Evolutionary conservation across 352 stramenopile genomes (phyloP).

Genomic region (Phytophthora crassamura): DNA sequence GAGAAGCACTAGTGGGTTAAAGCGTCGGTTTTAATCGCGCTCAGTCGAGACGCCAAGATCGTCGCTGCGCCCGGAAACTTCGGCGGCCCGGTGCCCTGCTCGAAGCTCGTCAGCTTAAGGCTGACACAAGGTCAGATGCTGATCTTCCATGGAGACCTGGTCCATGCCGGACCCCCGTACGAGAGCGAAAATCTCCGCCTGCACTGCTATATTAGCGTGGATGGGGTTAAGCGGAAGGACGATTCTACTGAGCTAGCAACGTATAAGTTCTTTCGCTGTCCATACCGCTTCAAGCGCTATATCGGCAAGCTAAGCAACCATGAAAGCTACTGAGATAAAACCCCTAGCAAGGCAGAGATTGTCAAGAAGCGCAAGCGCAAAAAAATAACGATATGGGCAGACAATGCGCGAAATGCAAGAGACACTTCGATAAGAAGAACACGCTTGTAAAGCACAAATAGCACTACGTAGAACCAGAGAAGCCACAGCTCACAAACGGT

Average conservation of each 20-base stretch:
- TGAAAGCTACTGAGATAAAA: no score
- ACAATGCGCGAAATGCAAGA: no score
- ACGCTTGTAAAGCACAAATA: no score
- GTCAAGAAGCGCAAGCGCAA: no score
- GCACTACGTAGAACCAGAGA: no score
- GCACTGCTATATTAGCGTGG: conserved; percentile 7
- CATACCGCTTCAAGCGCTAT: background rate
- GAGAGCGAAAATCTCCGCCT: background rate
- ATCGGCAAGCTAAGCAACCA: no score
- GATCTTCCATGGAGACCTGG: conserved; percentile 2
- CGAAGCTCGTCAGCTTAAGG: background rate
- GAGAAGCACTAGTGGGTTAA: background rate
- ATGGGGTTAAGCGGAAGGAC: background rate
- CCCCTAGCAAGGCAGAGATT: no score
- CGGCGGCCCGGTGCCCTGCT: background rate
- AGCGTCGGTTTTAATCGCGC: background rate
- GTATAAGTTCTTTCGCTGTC: background rate
- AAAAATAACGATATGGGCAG: no score
- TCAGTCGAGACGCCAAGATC: background rate
- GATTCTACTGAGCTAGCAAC: background rate
- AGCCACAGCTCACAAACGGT: no score
- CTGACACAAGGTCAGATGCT: background rate
- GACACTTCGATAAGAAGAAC: no score
- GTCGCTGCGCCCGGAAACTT: background rate
- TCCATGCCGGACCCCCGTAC: background rate